A percentile compares a stretch with the other conserved stretches of the same genome.
phyloP scores from a whole-genome alignment of 208 protist genomes.

The Crithidia acanthocephali region DNA sequence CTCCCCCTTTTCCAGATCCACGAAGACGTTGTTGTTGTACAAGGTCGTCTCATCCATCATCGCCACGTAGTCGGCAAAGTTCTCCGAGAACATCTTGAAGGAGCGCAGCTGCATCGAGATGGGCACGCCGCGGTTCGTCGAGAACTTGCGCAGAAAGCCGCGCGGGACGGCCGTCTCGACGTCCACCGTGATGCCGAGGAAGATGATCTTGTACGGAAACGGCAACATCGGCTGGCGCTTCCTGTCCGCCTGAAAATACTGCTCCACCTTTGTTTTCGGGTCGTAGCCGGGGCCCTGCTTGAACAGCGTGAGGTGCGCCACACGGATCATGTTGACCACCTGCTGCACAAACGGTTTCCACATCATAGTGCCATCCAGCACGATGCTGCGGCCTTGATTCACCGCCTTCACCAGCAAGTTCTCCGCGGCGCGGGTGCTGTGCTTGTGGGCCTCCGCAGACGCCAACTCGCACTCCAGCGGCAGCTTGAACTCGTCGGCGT shows the following conservation, averaged over 20 bases:
- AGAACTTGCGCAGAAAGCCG: conserved; percentile 84
- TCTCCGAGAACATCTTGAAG: conserved; percentile 88
- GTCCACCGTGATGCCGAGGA: conserved; percentile 87
- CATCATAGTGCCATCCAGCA: conserved; percentile 93
- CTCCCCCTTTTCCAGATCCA: conserved; percentile 80
- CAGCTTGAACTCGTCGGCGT: conserved; percentile 88
- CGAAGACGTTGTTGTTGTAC: conserved; percentile 91
- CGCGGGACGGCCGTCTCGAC: conserved; percentile 87
- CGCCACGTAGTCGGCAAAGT: conserved; percentile 68
- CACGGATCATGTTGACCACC: conserved; percentile 81
- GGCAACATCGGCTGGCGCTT: conserved; percentile 42
- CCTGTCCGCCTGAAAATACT: conserved; percentile 65
- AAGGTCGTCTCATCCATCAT: conserved; percentile 71
- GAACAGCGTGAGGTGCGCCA: conserved; percentile 69
- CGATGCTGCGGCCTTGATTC: conserved; percentile 82
- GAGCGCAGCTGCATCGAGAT: conserved; percentile 82
- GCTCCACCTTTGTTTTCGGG: conserved; percentile 43
- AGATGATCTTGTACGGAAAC: conserved; percentile 72
- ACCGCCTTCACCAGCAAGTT: conserved; percentile 79
- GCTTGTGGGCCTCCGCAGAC: conserved; percentile 43
- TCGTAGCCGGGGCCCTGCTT: conserved; percentile 75
- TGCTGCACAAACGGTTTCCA: conserved; percentile 88
- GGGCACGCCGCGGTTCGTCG: conserved; percentile 78
- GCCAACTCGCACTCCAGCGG: conserved; percentile 32
- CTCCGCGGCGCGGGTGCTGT: conserved; percentile 80